phyloP scores from a whole-genome alignment of 1,284 basidiomycete genomes.

The Meripilus lineatus region DNA sequence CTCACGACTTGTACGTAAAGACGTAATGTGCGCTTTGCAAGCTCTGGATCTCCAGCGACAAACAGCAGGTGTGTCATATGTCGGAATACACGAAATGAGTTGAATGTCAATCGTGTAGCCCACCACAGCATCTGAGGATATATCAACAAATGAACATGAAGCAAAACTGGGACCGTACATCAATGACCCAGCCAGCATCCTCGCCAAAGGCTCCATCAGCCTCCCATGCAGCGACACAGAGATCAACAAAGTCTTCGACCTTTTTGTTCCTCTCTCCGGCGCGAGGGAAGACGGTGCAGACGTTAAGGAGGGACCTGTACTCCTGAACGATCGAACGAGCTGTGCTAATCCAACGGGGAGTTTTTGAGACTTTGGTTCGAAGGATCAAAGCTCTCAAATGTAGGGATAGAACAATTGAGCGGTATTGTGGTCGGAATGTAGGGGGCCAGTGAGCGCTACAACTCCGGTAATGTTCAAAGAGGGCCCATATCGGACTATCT shows the following conservation, averaged over 20 bases:
- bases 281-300: constrained; percentile 74
- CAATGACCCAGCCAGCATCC: constrained; percentile 67
- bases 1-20: constrained; percentile 84
- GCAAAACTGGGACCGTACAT: constrained; percentile 49
- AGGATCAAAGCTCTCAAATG: constrained; percentile 70
- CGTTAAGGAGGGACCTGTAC: constrained; percentile 61
- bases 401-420: constrained; percentile 62
- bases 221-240: constrained; percentile 82
- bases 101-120: constrained; percentile 89
- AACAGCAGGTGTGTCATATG: constrained; percentile 76
- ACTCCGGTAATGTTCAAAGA: constrained; percentile 58
- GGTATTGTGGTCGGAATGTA: constrained; percentile 67
- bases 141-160: constrained; percentile 2
- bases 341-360: constrained; percentile 57
- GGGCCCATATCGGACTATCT: constrained; percentile 44
- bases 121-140: constrained; percentile 75
- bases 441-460: constrained; percentile 71
- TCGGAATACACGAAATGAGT: constrained; percentile 78
- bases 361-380: constrained; percentile 34
- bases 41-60: constrained; percentile 54
- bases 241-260: constrained; percentile 83
- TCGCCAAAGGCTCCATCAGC: constrained; percentile 54
- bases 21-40: constrained; percentile 73
- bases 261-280: constrained; percentile 79
- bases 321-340: constrained; percentile 64